Evolutionary conservation across 768 basidiomycete species (phyloP), one percentile per base, ranked within the genome.

Genomic region (Obba rivulosa): DNA sequence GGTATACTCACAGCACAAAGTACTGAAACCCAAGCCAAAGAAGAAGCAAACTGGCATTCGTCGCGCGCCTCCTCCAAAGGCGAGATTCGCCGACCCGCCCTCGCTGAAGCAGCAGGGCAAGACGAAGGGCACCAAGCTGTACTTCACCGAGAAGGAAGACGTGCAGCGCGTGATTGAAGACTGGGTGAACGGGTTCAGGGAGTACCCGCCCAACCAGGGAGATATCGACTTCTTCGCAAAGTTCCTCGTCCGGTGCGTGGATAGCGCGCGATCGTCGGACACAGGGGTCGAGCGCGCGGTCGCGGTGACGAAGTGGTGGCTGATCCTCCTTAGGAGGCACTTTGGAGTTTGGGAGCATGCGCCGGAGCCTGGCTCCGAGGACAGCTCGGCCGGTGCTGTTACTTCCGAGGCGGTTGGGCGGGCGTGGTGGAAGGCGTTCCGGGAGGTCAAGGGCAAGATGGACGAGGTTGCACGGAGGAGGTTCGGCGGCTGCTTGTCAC

Each of bases 401-500:
- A 67, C 69, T 60, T 66, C 67, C 31, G 62, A 69, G 42, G 46
- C 36, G 11, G 72, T 86, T 37, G 89, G 82, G 2, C 71, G 72
- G 60, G 79, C 79, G 34, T 94, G 92, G 92, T 94, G 91, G 92
- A 71, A 67, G 43, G 78, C 84, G 7, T 93, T 89, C 68, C 69
- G 77, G 50, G 76, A 77, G 24, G 81, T 90, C 2, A 88, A 84
- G 67, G 69, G 57, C 11, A 73, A 70, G 57, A 78, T 93, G 66
- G 85, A 91, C 55, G 68, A 64, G n/a, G 73, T 81, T 18, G 76
- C 79, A 4, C 72, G 76, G 52, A 77, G 75, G 62, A 79, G 78
- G 49, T 92, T 88, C 61, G 90, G 91, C 25, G 88, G 91, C 1
- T 67, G 68, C 9, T 61, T 92, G 51, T 82, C 76, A 2, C 66